These are phyloP conservation scores for Ballota nigra DNA, from an alignment of 257 asterid genomes.

Conservation along the genomic window DNA sequence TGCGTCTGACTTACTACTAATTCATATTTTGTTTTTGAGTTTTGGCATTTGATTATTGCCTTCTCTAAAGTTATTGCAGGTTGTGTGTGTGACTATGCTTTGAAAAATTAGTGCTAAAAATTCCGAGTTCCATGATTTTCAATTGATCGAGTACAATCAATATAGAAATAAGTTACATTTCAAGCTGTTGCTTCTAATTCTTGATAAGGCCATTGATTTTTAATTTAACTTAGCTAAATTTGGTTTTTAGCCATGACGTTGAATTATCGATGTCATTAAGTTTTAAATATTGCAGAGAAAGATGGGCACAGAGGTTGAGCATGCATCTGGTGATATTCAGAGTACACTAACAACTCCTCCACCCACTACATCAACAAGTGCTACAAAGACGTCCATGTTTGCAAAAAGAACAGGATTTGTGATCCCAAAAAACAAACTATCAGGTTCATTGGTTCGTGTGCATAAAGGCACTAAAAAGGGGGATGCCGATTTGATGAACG, in stretches of 20 bases:
- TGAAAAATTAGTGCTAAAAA: neutral
- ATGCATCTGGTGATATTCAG: conserved; percentile 41
- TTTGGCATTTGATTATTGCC: neutral
- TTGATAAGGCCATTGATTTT: neutral
- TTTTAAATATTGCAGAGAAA: conserved; percentile 23
- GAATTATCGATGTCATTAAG: neutral
- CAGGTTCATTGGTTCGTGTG: conserved; percentile 81
- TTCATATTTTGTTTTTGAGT: conserved; percentile 3
- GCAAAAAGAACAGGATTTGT: conserved; percentile 72
- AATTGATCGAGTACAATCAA: neutral
- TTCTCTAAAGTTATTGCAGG: neutral
- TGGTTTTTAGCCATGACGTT: neutral
- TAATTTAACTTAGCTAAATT: neutral
- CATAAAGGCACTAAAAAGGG: conserved; percentile 63
- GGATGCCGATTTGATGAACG: conserved; percentile 43
- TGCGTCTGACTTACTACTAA: neutral
- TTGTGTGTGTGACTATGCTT: neutral
- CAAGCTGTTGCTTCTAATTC: neutral
- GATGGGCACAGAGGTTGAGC: conserved; percentile 67
- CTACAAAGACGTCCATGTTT: conserved; percentile 63
- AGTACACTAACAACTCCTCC: conserved; percentile 38
- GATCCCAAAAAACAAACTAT: conserved; percentile 84
- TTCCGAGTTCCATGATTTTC: neutral
- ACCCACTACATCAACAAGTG: conserved; percentile 45
- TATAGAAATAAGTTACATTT: neutral